These are phyloP conservation scores for Sphaerulina populicola DNA, from an alignment of 2,329 filamentous ascomycete species.

Conservation along the genomic window DNA sequence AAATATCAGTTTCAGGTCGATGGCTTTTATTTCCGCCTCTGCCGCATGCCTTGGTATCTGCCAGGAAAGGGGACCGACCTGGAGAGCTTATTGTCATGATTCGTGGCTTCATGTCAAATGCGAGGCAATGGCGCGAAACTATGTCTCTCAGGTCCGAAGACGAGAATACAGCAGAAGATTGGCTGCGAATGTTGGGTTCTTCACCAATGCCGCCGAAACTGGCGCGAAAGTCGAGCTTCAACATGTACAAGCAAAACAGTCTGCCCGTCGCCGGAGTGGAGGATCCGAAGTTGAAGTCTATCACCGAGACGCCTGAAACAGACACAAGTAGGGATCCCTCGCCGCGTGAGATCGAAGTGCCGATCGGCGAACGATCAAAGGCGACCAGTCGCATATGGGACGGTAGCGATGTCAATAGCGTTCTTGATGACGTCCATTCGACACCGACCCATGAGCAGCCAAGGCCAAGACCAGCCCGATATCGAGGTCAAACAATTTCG, in stretches of 20 bases:
- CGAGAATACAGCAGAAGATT: conserved; percentile 71
- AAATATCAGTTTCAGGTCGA: conserved; percentile 66
- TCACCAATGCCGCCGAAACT: conserved; percentile 51
- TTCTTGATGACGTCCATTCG: conserved; percentile 15
- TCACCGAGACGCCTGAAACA: conserved; percentile 9
- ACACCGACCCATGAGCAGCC: conserved; percentile 9
- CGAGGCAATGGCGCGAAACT: conserved; percentile 71
- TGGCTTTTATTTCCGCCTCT: conserved; percentile 92
- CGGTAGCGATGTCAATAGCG: conserved; percentile 33
- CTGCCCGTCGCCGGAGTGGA: conserved; percentile 11
- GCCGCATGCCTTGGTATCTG: conserved; percentile 63
- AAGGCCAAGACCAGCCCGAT: conserved; percentile 22
- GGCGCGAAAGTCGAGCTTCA: conserved; percentile 48
- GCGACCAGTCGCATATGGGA: conserved; percentile 42
- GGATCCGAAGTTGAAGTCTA: conserved; percentile 12
- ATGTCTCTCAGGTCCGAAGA: conserved; percentile 68
- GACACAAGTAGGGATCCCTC: conserved; percentile 21
- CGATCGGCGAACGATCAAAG: conserved; percentile 51
- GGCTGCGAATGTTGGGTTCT: conserved; percentile 75
- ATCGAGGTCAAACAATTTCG: conserved; percentile 18
- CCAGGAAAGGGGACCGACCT: conserved; percentile 63
- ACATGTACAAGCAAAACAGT: conserved; percentile 21
- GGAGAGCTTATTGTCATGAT: conserved; percentile 81
- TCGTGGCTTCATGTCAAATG: conserved; percentile 55
- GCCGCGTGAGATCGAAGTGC: conserved; percentile 50